phyloP scores from a whole-genome alignment of 148 eudicot species.

The Vaccinium macrocarpon region DNA sequence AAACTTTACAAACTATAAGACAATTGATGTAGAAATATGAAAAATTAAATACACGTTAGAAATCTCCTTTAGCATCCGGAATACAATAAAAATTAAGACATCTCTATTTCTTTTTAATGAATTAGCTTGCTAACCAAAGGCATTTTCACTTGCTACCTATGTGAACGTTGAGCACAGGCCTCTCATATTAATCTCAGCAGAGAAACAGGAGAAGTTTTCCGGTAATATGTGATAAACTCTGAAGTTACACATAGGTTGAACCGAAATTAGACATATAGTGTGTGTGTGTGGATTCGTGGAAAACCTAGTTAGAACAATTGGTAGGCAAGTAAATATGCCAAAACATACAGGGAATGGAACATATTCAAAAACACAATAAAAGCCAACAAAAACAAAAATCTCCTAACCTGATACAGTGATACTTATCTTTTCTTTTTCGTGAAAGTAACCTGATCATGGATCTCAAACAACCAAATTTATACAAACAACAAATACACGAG shows the following conservation, averaged over 20 bases:
- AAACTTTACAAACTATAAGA: not conserved
- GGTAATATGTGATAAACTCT: not conserved
- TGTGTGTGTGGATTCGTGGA: too few relatives aligned
- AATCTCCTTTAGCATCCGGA: not conserved
- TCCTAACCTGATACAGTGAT: not conserved
- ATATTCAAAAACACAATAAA: not conserved
- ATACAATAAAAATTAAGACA: not conserved
- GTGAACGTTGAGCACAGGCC: not conserved
- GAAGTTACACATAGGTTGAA: not conserved
- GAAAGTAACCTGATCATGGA: not conserved
- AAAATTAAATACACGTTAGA: not conserved
- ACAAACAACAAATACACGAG: not conserved
- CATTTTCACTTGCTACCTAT: not conserved
- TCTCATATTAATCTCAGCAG: not conserved
- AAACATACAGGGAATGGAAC: not conserved
- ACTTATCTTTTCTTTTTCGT: not conserved
- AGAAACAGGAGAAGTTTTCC: not conserved
- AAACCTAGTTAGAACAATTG: not conserved
- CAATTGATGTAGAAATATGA: not conserved
- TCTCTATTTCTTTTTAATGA: not conserved
- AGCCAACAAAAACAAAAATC: not conserved
- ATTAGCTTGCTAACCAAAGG: not conserved
- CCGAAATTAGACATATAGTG: not conserved
- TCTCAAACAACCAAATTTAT: not conserved
- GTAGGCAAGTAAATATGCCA: not conserved